Conservation (phyloP, 345 rosid species). For the Pseudoturritis turrita region DNA sequence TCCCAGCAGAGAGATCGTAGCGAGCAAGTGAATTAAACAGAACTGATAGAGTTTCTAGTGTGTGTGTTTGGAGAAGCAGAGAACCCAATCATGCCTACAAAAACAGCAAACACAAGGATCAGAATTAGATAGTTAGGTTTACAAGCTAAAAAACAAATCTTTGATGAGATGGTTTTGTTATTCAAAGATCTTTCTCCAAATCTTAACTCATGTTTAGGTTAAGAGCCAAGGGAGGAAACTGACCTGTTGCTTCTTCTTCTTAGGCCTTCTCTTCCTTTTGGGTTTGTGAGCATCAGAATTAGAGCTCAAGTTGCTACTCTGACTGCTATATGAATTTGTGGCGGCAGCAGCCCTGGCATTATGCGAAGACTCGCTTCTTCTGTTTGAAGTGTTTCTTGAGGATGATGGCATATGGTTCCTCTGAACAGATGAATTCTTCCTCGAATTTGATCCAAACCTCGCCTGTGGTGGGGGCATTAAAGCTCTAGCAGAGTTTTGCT, state of each 20-base stretch:
- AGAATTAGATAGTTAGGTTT: too few relatives aligned
- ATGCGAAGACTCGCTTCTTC: conserved; percentile 54
- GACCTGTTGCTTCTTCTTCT: conserved; percentile 74
- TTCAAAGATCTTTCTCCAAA: neutral
- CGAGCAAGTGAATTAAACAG: neutral
- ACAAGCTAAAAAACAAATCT: neutral
- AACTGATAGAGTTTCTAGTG: neutral
- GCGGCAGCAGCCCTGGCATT: conserved; percentile 41
- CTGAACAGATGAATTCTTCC: conserved; percentile 44
- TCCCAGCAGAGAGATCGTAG: neutral
- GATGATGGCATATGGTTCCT: conserved; percentile 57
- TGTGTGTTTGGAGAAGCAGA: conserved; percentile 13
- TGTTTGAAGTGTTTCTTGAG: conserved; percentile 52
- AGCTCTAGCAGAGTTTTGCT: conserved; percentile 74
- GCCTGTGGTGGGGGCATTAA: conserved; percentile 93
- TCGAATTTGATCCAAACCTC: conserved; percentile 66
- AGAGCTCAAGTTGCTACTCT: conserved; percentile 84
- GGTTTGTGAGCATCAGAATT: conserved; percentile 94
- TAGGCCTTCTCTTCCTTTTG: conserved; percentile 89
- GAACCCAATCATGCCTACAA: conserved; percentile 22
- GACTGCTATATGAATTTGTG: conserved; percentile 61
- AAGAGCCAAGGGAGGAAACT: neutral
- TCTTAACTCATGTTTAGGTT: neutral
- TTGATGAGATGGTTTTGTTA: neutral
- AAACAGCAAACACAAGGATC: neutral